Percentiles rank a stretch among this genome's conserved stretches.
These are phyloP conservation scores for Astrothelium macrocarpum DNA, from an alignment of 495 filamentous ascomycete genomes.

Conservation along the genomic window DNA sequence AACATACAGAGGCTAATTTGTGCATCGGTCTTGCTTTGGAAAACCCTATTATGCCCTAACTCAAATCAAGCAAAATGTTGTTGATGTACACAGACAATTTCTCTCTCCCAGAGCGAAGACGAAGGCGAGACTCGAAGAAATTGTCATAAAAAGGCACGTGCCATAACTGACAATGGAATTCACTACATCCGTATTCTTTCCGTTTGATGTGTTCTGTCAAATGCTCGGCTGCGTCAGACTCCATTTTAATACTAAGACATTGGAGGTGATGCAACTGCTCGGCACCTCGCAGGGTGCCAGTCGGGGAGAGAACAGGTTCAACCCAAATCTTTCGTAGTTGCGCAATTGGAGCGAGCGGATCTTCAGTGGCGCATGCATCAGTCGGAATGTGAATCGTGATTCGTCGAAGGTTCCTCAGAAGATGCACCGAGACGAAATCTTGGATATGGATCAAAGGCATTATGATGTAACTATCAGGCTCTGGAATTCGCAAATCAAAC, in stretches of 20 bases:
- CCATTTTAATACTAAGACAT: neutral
- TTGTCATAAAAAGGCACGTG: neutral
- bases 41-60: neutral
- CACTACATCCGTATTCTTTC: neutral
- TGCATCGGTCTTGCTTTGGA: too few species aligned
- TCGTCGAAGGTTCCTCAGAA: neutral
- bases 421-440: neutral
- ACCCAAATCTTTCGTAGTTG: neutral
- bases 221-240: neutral
- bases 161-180: neutral
- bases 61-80: neutral
- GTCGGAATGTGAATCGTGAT: neutral
- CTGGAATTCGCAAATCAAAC: neutral
- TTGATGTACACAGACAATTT: neutral
- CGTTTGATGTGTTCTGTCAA: neutral
- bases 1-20: too few species aligned
- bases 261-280: neutral
- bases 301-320: neutral
- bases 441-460: neutral
- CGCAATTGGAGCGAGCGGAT: neutral
- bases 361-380: neutral
- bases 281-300: neutral
- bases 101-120: neutral
- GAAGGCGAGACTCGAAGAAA: neutral
- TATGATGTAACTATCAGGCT: neutral